These are phyloP conservation scores for Debaryomyces singareniensis DNA, from an alignment of 1,139 yeast species.

Conservation along the genomic window DNA sequence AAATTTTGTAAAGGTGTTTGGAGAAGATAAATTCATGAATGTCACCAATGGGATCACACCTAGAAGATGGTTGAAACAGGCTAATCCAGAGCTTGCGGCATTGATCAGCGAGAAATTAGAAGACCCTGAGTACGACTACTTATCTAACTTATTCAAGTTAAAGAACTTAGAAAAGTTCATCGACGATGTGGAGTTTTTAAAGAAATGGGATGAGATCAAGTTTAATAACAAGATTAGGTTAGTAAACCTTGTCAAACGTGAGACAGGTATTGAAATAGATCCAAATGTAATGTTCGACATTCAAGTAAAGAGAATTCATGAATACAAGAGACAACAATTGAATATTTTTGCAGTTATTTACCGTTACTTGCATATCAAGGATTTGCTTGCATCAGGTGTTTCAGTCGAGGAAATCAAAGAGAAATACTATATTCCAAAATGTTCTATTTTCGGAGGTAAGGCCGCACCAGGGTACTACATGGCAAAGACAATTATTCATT, in stretches of 20 bases:
- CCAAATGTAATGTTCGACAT: constrained; percentile 78
- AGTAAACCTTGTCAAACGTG: constrained; percentile 61
- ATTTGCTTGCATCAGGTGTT: constrained; percentile 44
- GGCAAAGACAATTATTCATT: constrained; percentile 86
- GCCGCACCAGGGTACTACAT: constrained; percentile 96
- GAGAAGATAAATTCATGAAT: constrained; percentile 77
- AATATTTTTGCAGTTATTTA: constrained; percentile 85
- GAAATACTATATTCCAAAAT: constrained; percentile 65
- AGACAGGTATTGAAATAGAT: constrained; percentile 65
- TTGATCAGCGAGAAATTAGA: constrained; percentile 70
- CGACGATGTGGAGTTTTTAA: constrained; percentile 63
- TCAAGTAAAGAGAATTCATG: constrained; percentile 93
- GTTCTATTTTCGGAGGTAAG: constrained; percentile 85
- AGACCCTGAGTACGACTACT: constrained; percentile 53
- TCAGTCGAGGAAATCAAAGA: constrained; percentile 52
- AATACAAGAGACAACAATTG: constrained; percentile 91
- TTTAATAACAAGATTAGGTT: constrained; percentile 61
- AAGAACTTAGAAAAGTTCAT: constrained; percentile 63
- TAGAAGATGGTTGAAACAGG: constrained; percentile 93
- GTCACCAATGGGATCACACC: constrained; percentile 96
- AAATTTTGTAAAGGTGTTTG: constrained; percentile 81
- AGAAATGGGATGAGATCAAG: constrained; percentile 69
- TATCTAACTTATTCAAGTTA: constrained; percentile 63
- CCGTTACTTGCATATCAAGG: constrained; percentile 73
- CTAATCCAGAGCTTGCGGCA: constrained; percentile 73